These are phyloP conservation scores for Aspergillus baeticus DNA, from an alignment of 495 filamentous ascomycete genomes.

Conservation along the genomic window DNA sequence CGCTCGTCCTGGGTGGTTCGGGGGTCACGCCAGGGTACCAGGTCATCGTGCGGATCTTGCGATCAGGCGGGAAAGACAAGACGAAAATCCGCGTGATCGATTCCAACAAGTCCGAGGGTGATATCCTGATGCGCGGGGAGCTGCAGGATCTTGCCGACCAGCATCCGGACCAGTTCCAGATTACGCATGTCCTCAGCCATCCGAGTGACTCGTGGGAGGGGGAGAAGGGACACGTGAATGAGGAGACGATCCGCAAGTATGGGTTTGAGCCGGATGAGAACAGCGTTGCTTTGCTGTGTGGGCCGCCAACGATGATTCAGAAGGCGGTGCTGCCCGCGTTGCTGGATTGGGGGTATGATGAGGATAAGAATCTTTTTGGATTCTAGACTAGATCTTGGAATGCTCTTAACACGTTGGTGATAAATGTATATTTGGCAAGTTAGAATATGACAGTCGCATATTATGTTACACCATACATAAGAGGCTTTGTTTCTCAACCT, in stretches of 20 bases:
- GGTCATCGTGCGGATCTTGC: constrained; percentile 27
- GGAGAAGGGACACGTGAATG: constrained; percentile 27
- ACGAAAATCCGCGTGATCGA: neutral
- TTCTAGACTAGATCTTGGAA: too few relatives aligned
- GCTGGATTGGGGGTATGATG: constrained; percentile 26
- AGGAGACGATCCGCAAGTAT: constrained; percentile 26
- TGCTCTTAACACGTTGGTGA: too few relatives aligned
- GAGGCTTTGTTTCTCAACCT: too few relatives aligned
- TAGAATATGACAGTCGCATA: too few relatives aligned
- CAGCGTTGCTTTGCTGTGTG: constrained; percentile 23
- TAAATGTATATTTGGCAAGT: too few relatives aligned
- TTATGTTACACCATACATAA: too few relatives aligned
- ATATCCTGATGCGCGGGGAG: constrained; percentile 37
- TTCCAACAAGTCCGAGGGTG: constrained; percentile 16
- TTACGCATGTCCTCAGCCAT: constrained; percentile 34
- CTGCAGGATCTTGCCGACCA: constrained; percentile 33
- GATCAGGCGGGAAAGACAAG: constrained; percentile 12
- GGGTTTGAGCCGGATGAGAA: constrained; percentile 27
- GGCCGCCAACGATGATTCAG: constrained; percentile 36
- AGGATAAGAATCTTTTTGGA: constrained; percentile 31
- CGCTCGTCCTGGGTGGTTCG: constrained; percentile 17
- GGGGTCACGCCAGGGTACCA: constrained; percentile 35
- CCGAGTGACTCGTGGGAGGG: constrained; percentile 30
- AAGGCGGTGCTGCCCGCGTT: constrained; percentile 32
- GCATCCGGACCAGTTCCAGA: constrained; percentile 25